These are phyloP conservation scores for Fraxinus quadrangulata DNA, from an alignment of 257 asterid species.

Conservation along the genomic window DNA sequence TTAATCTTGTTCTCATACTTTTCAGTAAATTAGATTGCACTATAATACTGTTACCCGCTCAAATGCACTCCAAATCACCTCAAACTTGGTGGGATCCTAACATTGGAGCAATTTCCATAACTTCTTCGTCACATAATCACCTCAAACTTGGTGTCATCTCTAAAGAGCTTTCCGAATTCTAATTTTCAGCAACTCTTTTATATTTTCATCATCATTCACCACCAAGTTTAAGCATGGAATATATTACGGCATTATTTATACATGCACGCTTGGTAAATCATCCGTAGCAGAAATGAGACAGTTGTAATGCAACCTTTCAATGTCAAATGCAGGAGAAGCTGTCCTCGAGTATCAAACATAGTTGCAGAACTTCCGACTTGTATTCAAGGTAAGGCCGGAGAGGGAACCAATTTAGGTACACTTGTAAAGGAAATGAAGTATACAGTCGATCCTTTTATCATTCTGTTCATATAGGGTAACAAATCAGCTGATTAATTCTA, in stretches of 20 bases:
- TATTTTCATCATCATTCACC: not conserved
- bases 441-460: not conserved
- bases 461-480: not conserved
- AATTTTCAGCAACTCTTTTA: not conserved
- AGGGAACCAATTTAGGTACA: not conserved
- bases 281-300: not conserved
- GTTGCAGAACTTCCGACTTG: not conserved
- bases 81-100: not conserved
- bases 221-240: not conserved
- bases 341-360: conserved; percentile 35
- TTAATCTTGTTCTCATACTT: not conserved
- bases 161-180: not conserved
- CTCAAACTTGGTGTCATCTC: not conserved
- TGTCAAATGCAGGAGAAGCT: conserved; percentile 68
- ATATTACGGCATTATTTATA: not conserved
- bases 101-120: not conserved
- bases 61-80: not conserved
- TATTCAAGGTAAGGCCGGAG: not conserved
- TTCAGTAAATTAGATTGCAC: not conserved
- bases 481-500: not conserved
- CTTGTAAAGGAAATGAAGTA: not conserved
- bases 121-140: not conserved
- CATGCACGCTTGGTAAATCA: not conserved
- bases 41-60: not conserved
- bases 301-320: not conserved